phyloP scores from a whole-genome alignment of 495 filamentous ascomycete species.

The Penicillium goetzii region DNA sequence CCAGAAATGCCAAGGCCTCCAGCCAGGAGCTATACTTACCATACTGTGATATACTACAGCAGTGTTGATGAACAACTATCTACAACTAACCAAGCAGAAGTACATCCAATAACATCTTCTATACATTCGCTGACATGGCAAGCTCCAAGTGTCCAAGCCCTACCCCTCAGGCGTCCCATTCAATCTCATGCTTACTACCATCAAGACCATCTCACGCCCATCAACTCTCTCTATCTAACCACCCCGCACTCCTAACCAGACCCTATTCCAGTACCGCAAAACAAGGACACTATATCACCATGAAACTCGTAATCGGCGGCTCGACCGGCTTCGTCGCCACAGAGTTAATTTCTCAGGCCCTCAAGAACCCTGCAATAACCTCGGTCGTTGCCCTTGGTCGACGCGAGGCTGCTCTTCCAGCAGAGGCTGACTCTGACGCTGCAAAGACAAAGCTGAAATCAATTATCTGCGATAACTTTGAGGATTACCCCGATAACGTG shows the following conservation, averaged over 20 bases:
- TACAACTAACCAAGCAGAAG: background rate
- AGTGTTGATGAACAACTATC: background rate
- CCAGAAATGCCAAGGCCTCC: background rate
- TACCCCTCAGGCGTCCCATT: slow-evolving; percentile 5
- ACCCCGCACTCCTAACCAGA: background rate
- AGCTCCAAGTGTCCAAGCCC: background rate
- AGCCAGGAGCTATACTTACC: background rate
- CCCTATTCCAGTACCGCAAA: background rate
- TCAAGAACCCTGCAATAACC: slow-evolving; percentile 1
- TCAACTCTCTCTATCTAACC: background rate
- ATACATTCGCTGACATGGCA: background rate
- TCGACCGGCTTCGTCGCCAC: slow-evolving; percentile 3
- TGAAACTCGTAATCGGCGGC: slow-evolving; percentile 1
- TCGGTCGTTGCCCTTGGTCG: background rate
- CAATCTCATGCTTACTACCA: background rate
- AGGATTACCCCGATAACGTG: background rate
- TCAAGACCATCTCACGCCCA: background rate
- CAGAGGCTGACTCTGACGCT: background rate
- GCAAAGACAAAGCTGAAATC: background rate
- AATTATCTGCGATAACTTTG: background rate
- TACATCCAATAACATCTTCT: background rate
- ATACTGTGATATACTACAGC: background rate
- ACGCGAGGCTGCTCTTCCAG: background rate
- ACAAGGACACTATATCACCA: background rate
- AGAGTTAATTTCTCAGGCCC: background rate